Conservation (phyloP, 352 stramenopile species). For the Achlya hypogyna region DNA sequence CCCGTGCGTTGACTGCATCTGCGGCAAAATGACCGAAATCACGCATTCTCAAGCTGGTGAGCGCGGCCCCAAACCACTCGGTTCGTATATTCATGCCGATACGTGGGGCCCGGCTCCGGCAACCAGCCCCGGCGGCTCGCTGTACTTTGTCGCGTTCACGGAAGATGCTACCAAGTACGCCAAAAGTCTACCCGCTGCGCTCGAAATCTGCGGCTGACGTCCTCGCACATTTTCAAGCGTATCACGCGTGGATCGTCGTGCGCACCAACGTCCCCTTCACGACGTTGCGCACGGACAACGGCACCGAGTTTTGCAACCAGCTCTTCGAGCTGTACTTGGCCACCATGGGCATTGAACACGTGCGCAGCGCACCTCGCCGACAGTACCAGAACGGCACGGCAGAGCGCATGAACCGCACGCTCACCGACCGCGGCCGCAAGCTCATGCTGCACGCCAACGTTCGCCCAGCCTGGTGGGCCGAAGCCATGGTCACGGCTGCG, state of each 20-base stretch:
- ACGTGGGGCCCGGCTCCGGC: slow-evolving; percentile 18
- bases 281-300: slow-evolving; percentile 23
- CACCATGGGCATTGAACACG: slow-evolving; percentile 17
- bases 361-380: slow-evolving; percentile 10
- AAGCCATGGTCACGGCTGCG: not conserved
- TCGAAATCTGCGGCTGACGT: not conserved
- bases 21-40: slow-evolving; percentile 16
- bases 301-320: slow-evolving; percentile 21
- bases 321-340: slow-evolving; percentile 14
- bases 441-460: slow-evolving; percentile 19
- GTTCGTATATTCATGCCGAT: slow-evolving; percentile 16
- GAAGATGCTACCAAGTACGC: slow-evolving; percentile 22
- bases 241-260: slow-evolving; percentile 5
- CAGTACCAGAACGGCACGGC: slow-evolving; percentile 23
- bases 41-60: slow-evolving; percentile 9
- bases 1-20: no score
- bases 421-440: slow-evolving; percentile 12
- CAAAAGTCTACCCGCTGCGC: not conserved
- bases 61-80: slow-evolving; percentile 17
- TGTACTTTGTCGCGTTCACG: slow-evolving; percentile 25
- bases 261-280: slow-evolving; percentile 11
- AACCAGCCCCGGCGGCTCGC: slow-evolving; percentile 10
- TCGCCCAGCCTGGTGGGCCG: not conserved
- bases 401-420: slow-evolving; percentile 24
- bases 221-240: slow-evolving; percentile 12